A percentile compares a stretch with the other conserved stretches of the same genome.
Evolutionary conservation across 257 asterid species (phyloP).

Genomic region (Solanum corneliomulleri): DNA sequence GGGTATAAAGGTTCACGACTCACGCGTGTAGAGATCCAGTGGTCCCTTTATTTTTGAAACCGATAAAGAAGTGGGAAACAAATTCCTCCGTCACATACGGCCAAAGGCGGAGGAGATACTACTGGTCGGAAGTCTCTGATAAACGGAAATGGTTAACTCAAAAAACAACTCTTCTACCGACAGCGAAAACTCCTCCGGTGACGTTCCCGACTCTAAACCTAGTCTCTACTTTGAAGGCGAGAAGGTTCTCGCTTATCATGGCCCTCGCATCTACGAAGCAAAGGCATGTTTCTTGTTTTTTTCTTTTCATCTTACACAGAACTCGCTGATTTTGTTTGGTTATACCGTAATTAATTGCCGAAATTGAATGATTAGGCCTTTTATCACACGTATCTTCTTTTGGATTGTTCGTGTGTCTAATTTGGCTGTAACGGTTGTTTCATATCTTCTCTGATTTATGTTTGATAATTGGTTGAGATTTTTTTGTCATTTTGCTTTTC

Average conservation of each 20-base stretch:
- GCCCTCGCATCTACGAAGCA: constrained; percentile 76
- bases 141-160: constrained; percentile 25
- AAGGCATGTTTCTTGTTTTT: constrained; percentile 22
- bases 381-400: neutral
- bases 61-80: constrained; percentile 3
- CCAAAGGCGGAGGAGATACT: neutral
- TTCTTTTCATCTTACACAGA: neutral
- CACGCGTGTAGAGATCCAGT: neutral
- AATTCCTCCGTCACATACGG: neutral
- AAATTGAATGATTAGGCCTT: neutral
- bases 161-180: constrained; percentile 55
- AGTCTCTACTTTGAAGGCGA: constrained; percentile 66
- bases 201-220: constrained; percentile 42
- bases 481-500: neutral
- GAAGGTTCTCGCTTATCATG: constrained; percentile 84
- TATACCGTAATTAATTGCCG: neutral
- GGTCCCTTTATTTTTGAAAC: neutral
- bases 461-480: neutral
- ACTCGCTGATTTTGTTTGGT: neutral
- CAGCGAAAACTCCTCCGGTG: constrained; percentile 65
- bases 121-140: neutral
- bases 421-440: neutral
- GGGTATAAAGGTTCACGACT: neutral
- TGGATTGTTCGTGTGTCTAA: neutral
- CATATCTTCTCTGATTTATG: neutral